phyloP scores from a whole-genome alignment of 441 rosid genomes.

The Euphorbia schlechtendalii region DNA sequence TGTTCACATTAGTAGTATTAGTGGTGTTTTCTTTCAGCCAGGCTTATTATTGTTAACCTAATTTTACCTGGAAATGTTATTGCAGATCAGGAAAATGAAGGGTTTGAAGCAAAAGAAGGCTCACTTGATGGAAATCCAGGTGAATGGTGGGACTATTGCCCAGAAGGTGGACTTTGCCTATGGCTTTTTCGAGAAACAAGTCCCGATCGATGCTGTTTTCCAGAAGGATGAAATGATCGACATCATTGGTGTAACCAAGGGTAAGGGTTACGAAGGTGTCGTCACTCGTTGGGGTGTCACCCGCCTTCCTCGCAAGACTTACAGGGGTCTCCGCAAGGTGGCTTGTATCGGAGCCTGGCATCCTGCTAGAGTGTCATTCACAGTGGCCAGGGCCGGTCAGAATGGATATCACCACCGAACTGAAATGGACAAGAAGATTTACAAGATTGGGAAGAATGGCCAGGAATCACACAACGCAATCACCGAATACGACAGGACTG shows the following conservation, averaged over 20 bases:
- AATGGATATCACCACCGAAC: slow-evolving; percentile 96
- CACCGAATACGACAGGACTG: slow-evolving; percentile 91
- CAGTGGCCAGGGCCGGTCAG: slow-evolving; percentile 94
- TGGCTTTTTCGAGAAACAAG: slow-evolving; percentile 80
- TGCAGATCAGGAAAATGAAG: slow-evolving; percentile 90
- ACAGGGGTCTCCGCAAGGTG: slow-evolving; percentile 93
- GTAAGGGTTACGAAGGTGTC: slow-evolving; percentile 92
- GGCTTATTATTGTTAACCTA: background rate
- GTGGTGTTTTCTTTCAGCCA: background rate
- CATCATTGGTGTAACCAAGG: slow-evolving; percentile 93
- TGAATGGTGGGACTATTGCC: slow-evolving; percentile 78
- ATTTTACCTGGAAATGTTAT: background rate
- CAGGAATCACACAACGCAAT: slow-evolving; percentile 60
- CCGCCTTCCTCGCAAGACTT: slow-evolving; percentile 90
- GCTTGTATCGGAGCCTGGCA: slow-evolving; percentile 99
- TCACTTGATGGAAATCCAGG: slow-evolving; percentile 84
- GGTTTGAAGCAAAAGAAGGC: slow-evolving; percentile 96
- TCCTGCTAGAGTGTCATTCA: slow-evolving; percentile 90
- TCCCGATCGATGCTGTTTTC: slow-evolving; percentile 73
- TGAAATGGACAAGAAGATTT: slow-evolving; percentile 84
- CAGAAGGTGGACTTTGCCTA: slow-evolving; percentile 80
- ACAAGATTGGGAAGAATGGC: slow-evolving; percentile 69
- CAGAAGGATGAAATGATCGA: slow-evolving; percentile 97
- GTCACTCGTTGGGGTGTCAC: slow-evolving; percentile 97
- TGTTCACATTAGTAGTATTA: too few species aligned